Evolutionary conservation across 1,284 basidiomycete genomes (phyloP).

Genomic region (Sutorius eximius): DNA sequence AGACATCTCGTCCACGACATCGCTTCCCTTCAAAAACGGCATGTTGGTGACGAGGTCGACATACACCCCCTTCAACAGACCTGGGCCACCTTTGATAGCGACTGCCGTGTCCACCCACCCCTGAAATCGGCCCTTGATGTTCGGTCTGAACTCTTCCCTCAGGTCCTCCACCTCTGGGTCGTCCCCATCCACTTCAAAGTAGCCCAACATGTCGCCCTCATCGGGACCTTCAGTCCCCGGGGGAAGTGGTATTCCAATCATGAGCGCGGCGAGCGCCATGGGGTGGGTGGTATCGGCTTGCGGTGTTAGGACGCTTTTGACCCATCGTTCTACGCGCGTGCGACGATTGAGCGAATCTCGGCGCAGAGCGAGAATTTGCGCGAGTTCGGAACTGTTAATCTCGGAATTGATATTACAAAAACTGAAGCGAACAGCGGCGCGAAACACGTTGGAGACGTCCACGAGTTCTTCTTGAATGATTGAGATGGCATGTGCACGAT

Average conservation of each 20-base stretch:
- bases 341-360: conserved; percentile 39
- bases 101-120: conserved; percentile 49
- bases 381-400: conserved; percentile 41
- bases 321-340: conserved; percentile 53
- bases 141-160: conserved; percentile 57
- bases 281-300: conserved; percentile 43
- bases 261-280: conserved; percentile 64
- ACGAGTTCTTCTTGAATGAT: conserved; percentile 54
- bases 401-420: conserved; percentile 52
- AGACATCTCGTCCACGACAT: conserved; percentile 57
- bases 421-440: conserved; percentile 39
- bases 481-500: conserved; percentile 38
- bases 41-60: conserved; percentile 46
- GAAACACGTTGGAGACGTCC: conserved; percentile 45
- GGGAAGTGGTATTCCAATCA: conserved; percentile 60
- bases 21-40: conserved; percentile 52
- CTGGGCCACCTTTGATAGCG: conserved; percentile 38
- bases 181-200: conserved; percentile 50
- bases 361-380: conserved; percentile 46
- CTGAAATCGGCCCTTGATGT: conserved; percentile 53
- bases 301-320: conserved; percentile 48
- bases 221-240: conserved; percentile 33
- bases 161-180: conserved; percentile 61
- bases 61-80: conserved; percentile 43
- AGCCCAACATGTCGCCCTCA: conserved; percentile 47